A percentile compares a stretch with the other conserved stretches of the same genome.
These are phyloP conservation scores for Curvularia hawaiiensis DNA, from an alignment of 2,329 filamentous ascomycete species.

Conservation along the genomic window DNA sequence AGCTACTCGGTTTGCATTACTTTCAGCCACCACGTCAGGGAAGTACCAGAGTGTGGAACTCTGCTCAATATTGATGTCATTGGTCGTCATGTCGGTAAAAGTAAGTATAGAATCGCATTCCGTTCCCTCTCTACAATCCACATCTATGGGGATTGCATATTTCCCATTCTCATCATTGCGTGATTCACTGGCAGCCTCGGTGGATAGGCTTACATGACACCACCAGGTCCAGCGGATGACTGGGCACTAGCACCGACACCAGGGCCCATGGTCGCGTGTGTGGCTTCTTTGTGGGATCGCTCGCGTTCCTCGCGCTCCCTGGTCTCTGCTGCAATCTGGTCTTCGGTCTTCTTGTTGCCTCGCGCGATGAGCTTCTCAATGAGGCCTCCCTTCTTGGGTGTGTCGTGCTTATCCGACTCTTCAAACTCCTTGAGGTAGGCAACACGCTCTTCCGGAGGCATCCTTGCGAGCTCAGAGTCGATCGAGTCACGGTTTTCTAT, in stretches of 20 bases:
- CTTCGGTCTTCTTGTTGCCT: conserved; percentile 45
- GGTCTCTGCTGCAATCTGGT: conserved; percentile 37
- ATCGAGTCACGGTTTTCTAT: conserved; percentile 40
- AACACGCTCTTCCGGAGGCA: conserved; percentile 42
- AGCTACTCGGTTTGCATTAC: neutral
- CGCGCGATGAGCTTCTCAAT: conserved; percentile 42
- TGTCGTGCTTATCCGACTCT: conserved; percentile 39
- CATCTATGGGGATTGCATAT: neutral
- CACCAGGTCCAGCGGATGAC: conserved; percentile 23
- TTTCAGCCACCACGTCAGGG: neutral
- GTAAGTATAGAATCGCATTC: conserved; percentile 8
- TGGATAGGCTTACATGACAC: conserved; percentile 8
- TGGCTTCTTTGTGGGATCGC: conserved; percentile 18
- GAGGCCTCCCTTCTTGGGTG: conserved; percentile 40
- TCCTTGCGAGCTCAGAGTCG: conserved; percentile 42
- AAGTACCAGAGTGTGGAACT: neutral
- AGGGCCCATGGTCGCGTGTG: conserved; percentile 19
- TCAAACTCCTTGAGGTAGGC: conserved; percentile 45
- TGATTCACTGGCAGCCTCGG: neutral
- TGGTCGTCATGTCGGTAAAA: conserved; percentile 8
- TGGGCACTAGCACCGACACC: conserved; percentile 24
- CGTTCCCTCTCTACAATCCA: conserved; percentile 5
- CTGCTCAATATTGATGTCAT: conserved; percentile 8
- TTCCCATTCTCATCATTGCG: neutral
- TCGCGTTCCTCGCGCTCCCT: conserved; percentile 27